A percentile compares a stretch with the other conserved stretches of the same genome.
Evolutionary conservation across 2,329 filamentous ascomycete species (phyloP).

Genomic region (Dactylonectria macrodidyma): DNA sequence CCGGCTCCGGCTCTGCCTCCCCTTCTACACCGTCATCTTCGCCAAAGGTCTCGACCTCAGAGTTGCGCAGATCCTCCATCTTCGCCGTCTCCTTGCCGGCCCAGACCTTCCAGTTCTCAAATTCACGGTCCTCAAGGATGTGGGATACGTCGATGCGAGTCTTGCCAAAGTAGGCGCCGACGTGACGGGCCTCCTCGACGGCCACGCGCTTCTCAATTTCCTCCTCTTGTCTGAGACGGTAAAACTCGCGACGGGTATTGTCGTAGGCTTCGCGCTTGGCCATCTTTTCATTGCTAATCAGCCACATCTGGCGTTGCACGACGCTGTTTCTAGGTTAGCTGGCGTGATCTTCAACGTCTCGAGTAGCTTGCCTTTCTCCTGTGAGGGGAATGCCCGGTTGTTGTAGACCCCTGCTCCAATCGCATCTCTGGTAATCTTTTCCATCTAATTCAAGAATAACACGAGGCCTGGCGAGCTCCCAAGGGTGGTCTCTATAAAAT

Average conservation of each 20-base stretch:
- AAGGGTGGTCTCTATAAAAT: constrained; percentile 96
- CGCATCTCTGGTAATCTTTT: constrained; percentile 80
- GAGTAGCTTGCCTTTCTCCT: constrained; percentile 66
- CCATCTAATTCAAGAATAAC: constrained; percentile 89
- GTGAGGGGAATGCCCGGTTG: constrained; percentile 84
- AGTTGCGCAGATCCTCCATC: constrained; percentile 57
- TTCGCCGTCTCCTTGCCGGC: constrained; percentile 67
- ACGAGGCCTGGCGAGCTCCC: constrained; percentile 93
- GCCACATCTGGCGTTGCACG: constrained; percentile 90
- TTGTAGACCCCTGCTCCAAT: constrained; percentile 83
- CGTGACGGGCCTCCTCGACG: constrained; percentile 86
- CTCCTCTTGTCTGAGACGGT: constrained; percentile 83
- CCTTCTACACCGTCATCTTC: constrained; percentile 50
- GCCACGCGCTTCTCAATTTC: constrained; percentile 88
- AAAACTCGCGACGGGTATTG: constrained; percentile 89
- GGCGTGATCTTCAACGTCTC: neutral
- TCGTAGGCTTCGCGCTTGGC: constrained; percentile 84
- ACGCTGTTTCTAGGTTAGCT: constrained; percentile 72
- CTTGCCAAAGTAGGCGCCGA: constrained; percentile 91
- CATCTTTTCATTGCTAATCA: constrained; percentile 78
- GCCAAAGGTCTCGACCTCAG: constrained; percentile 61
- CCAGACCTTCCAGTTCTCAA: constrained; percentile 90
- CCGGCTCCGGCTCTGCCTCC: constrained; percentile 42
- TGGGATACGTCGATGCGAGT: constrained; percentile 82
- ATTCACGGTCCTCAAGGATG: constrained; percentile 84